Conservation (phyloP, 2,329 filamentous ascomycete genomes). For the Colletotrichum sp. region DNA sequence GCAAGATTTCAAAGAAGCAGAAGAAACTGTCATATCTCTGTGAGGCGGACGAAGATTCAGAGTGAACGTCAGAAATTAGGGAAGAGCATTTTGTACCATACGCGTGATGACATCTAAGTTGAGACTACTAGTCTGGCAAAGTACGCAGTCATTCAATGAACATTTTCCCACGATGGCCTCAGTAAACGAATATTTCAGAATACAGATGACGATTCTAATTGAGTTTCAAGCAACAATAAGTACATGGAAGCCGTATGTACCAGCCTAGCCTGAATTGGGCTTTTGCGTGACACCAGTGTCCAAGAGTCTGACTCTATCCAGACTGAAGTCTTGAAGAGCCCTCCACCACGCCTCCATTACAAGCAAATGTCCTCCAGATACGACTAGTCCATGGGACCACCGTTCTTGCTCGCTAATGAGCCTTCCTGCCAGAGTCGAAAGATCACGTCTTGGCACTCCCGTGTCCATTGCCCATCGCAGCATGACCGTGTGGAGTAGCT, state of each 20-base stretch:
- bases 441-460: not conserved
- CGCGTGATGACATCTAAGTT: not conserved
- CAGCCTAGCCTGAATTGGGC: not conserved
- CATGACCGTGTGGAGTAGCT: not conserved
- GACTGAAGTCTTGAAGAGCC: not conserved
- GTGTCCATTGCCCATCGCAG: not conserved
- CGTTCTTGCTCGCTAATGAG: not conserved
- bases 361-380: not conserved
- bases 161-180: not conserved
- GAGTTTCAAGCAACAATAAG: not conserved
- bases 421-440: not conserved
- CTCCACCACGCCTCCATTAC: not conserved
- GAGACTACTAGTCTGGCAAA: not conserved
- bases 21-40: not conserved
- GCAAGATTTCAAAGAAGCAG: not conserved
- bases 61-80: not conserved
- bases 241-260: not conserved
- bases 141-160: not conserved
- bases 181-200: not conserved
- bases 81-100: not conserved
- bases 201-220: not conserved
- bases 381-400: not conserved
- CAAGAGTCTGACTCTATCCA: not conserved
- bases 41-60: not conserved
- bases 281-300: not conserved